These are phyloP conservation scores for Staphylotrichum longicolle DNA, from an alignment of 495 filamentous ascomycete species.

Conservation along the genomic window DNA sequence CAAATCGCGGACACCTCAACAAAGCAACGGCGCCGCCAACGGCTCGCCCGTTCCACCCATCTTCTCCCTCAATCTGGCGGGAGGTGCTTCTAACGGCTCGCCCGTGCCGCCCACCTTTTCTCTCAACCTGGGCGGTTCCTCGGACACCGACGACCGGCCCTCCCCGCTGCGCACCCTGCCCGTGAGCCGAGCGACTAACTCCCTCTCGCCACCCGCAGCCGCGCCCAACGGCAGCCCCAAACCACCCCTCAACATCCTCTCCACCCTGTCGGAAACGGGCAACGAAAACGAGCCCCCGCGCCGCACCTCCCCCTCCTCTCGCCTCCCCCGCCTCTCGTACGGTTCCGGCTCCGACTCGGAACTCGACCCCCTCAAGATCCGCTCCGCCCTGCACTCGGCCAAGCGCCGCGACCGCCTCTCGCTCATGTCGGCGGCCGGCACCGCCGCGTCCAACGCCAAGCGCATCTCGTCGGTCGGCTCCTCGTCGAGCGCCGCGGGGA, in stretches of 20 bases:
- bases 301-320: slow-evolving; percentile 16
- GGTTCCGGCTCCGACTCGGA: slow-evolving; percentile 43
- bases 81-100: slow-evolving; percentile 50
- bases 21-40: slow-evolving; percentile 29
- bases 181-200: slow-evolving; percentile 42
- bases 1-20: slow-evolving; percentile 48
- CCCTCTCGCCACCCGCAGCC: slow-evolving; percentile 36
- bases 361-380: slow-evolving; percentile 46
- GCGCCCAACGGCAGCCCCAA: slow-evolving; percentile 28
- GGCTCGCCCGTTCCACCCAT: slow-evolving; percentile 67
- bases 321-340: slow-evolving; percentile 18
- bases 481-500: not conserved
- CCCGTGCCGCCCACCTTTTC: slow-evolving; percentile 63
- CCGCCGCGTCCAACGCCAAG: slow-evolving; percentile 29
- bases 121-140: slow-evolving; percentile 60
- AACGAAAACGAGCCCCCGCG: slow-evolving; percentile 34
- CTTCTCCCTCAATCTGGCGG: slow-evolving; percentile 59
- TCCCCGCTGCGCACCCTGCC: slow-evolving; percentile 47
- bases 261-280: slow-evolving; percentile 44
- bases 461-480: slow-evolving; percentile 39
- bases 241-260: slow-evolving; percentile 14
- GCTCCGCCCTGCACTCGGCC: slow-evolving; percentile 45
- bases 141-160: slow-evolving; percentile 64
- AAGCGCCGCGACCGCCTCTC: slow-evolving; percentile 45
- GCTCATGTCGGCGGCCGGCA: slow-evolving; percentile 24